phyloP scores from a whole-genome alignment of 768 basidiomycete species.

The Psilocybe sp. region DNA sequence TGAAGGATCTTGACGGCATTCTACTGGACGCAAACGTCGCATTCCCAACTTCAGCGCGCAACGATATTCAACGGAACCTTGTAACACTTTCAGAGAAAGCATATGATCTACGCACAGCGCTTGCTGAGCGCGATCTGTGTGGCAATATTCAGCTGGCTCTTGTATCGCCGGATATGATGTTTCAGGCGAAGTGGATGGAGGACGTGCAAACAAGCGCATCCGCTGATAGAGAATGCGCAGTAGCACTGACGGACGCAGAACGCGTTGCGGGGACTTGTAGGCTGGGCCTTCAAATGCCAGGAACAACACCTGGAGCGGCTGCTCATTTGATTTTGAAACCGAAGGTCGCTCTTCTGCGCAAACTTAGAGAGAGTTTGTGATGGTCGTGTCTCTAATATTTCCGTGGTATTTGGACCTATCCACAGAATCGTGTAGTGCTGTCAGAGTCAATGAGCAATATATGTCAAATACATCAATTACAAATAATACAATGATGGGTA shows the following conservation, averaged over 20 bases:
- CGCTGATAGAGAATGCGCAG: neutral
- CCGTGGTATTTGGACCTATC: too few relatives aligned
- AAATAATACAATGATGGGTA: too few relatives aligned
- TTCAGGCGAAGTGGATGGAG: conserved; percentile 18
- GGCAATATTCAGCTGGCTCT: conserved; percentile 12
- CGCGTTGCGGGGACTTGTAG: conserved; percentile 2
- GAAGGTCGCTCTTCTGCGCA: neutral
- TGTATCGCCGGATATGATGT: conserved; percentile 10
- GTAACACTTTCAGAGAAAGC: conserved; percentile 11
- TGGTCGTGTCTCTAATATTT: too few relatives aligned
- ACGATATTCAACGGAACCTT: conserved; percentile 1
- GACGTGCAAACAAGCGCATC: neutral
- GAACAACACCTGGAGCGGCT: neutral
- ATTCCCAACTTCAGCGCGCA: neutral
- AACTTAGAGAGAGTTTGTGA: too few relatives aligned
- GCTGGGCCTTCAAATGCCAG: neutral
- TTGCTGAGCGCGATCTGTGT: conserved; percentile 20
- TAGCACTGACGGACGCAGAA: neutral
- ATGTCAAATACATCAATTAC: too few relatives aligned
- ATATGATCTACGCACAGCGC: conserved; percentile 14
- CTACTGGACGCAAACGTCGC: neutral
- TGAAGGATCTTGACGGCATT: conserved; percentile 6
- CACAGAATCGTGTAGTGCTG: too few relatives aligned
- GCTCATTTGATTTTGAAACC: neutral
- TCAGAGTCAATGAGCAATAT: too few relatives aligned